Evolutionary conservation across 2,329 filamentous ascomycete species (phyloP).

Genomic region (Penicillium sp.): DNA sequence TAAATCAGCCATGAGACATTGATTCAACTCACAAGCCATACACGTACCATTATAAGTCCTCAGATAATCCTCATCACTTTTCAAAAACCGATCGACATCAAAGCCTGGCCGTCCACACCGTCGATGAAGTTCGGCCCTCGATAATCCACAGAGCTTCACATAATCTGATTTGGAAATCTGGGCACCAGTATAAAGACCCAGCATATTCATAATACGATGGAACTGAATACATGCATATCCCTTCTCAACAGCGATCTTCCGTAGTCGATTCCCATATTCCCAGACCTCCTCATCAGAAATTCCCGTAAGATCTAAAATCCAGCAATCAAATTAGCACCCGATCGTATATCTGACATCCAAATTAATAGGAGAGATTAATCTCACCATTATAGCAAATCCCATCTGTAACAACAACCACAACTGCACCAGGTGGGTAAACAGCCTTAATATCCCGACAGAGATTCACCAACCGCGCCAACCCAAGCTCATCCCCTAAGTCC

Average conservation of each 20-base stretch:
- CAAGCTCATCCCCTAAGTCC: conserved; percentile 10
- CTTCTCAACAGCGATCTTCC: conserved; percentile 4
- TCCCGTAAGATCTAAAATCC: conserved; percentile 6
- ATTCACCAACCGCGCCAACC: conserved; percentile 8
- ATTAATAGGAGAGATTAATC: neutral
- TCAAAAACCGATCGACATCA: conserved; percentile 9
- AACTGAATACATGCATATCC: conserved; percentile 12
- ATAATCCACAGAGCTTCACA: conserved; percentile 2
- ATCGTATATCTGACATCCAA: neutral
- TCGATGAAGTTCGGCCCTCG: conserved; percentile 7
- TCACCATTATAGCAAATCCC: conserved; percentile 12
- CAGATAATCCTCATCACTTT: conserved; percentile 10
- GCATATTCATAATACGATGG: conserved; percentile 11
- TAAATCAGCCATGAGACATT: neutral
- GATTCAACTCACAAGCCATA: neutral
- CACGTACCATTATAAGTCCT: conserved; percentile 8
- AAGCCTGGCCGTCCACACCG: conserved; percentile 2
- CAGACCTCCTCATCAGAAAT: conserved; percentile 12
- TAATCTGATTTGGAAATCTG: conserved; percentile 8
- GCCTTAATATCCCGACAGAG: conserved; percentile 10
- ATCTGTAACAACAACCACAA: conserved; percentile 11
- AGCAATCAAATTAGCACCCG: neutral
- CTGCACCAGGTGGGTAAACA: conserved; percentile 6
- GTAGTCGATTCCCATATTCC: conserved; percentile 14
- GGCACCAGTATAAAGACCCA: neutral